Evolutionary conservation across 2,329 filamentous ascomycete species (phyloP), one percentile per base, ranked within the genome.

Genomic region (Ceratocystis papillata): DNA sequence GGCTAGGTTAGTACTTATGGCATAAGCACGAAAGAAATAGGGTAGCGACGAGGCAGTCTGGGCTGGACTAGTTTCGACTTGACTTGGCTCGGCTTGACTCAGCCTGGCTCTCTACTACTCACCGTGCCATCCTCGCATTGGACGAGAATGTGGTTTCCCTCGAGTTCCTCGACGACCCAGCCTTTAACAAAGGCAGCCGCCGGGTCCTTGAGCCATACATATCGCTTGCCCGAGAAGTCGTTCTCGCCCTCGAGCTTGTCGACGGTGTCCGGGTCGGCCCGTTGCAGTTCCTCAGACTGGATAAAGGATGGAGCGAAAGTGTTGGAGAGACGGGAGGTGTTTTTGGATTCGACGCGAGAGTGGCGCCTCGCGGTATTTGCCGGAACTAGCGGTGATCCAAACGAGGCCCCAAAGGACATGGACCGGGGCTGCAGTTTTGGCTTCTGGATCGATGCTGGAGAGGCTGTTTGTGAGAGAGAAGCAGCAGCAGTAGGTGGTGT

Each of bases 231-330:
- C 0, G 94, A 99, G 75, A 99, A 97, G 80, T 99, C 94, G 75
- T 96, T 97, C 73, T 96, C 93, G 69, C 94, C 94, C 76, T 99
- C 95, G 68, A 96, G 91, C 20, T 90, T 88, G 62, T 80, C 80
- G 17, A 87, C 81, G 10, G 78, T 73, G 69, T 86, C 84, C 63
- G 80, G 75, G 44, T 76, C 78, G 45, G 79, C 76, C 70, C 85
- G 81, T 33, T 64, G 59, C 75, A 89, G 79, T 70, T 92, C 89
- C 70, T 96, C 91, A 0, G 86, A 84, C 75, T 93, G 94, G 77
- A 99, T 97, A 76, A 99, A 99, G 8, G 90, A 89, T 2, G 93
- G 94, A 45, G 94, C 93, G 78, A 99, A 99, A 1, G 94, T 99
- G 70, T 84, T 88, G 0, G 88, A 89, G 5, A 80, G 79, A 5